phyloP scores from a whole-genome alignment of 371 early-diverging fungal genomes.

The Mortierella polycephala region DNA sequence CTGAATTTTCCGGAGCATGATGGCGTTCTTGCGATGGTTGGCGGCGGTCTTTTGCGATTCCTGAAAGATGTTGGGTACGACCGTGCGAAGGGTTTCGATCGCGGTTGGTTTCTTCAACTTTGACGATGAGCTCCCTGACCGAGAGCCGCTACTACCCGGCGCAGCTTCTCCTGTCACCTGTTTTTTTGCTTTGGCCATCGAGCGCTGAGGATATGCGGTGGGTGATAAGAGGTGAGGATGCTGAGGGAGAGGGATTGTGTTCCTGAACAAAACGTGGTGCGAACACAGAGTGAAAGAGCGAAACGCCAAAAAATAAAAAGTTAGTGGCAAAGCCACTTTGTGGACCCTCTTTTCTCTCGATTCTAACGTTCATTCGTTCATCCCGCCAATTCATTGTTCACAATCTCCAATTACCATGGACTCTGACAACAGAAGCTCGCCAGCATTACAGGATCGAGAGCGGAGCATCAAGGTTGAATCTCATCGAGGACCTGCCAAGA shows the following conservation, averaged over 20 bases:
- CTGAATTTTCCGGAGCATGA: slow-evolving; percentile 82
- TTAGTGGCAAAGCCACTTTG: slow-evolving; percentile 30
- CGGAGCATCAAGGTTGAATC: slow-evolving; percentile 36
- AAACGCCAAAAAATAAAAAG: background rate
- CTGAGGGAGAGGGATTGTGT: background rate
- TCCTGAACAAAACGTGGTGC: background rate
- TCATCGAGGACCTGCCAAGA: slow-evolving; percentile 32
- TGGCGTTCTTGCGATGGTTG: slow-evolving; percentile 76
- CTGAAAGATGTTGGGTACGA: slow-evolving; percentile 76
- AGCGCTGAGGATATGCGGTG: background rate
- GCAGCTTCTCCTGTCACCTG: slow-evolving; percentile 2
- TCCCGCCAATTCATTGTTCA: background rate
- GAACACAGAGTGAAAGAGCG: background rate
- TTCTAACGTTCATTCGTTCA: background rate
- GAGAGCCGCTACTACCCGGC: background rate
- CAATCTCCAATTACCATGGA: slow-evolving; percentile 26
- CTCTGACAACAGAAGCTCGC: slow-evolving; percentile 36
- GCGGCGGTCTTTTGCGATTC: slow-evolving; percentile 79
- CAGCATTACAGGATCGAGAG: slow-evolving; percentile 43
- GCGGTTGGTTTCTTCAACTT: slow-evolving; percentile 27
- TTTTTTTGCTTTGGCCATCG: slow-evolving; percentile 38
- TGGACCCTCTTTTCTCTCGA: background rate
- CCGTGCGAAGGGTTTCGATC: slow-evolving; percentile 43
- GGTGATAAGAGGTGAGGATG: background rate
- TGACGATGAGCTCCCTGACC: slow-evolving; percentile 5